A percentile compares a stretch with the other conserved stretches of the same genome.
phyloP scores from a whole-genome alignment of 2,329 filamentous ascomycete species.

The Pseudogymnoascus sp. region DNA sequence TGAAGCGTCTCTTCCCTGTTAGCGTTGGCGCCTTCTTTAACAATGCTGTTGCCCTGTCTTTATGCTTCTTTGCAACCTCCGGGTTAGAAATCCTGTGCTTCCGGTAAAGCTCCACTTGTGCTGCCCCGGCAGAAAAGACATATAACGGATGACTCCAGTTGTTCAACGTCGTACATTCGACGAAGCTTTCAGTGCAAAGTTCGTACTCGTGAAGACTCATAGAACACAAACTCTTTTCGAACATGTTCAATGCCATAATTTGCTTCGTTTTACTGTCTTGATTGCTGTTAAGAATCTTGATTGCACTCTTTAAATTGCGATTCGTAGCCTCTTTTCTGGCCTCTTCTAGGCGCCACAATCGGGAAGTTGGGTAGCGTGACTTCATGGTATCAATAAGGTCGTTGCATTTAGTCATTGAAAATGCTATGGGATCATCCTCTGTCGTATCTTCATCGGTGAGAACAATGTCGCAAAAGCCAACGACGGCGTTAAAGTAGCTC shows the following conservation, averaged over 20 bases:
- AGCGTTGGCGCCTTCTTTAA: constrained; percentile 63
- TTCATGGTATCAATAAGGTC: constrained; percentile 67
- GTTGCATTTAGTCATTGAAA: constrained; percentile 61
- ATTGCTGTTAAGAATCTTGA: constrained; percentile 54
- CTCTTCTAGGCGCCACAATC: constrained; percentile 84
- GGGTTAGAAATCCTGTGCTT: constrained; percentile 38
- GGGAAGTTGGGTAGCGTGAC: constrained; percentile 66
- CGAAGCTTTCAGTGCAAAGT: constrained; percentile 64
- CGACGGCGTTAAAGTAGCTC: constrained; percentile 79
- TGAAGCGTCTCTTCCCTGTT: constrained; percentile 79
- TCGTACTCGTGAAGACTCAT: constrained; percentile 75
- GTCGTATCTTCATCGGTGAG: constrained; percentile 50
- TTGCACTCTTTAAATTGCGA: constrained; percentile 55
- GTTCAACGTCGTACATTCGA: constrained; percentile 69
- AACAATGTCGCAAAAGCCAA: constrained; percentile 82
- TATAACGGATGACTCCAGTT: constrained; percentile 88
- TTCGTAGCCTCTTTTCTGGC: constrained; percentile 65
- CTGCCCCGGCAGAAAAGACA: constrained; percentile 74
- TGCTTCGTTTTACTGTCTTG: constrained; percentile 72
- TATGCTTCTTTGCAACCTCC: constrained; percentile 46
- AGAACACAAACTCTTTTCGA: constrained; percentile 70
- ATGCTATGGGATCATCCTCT: constrained; percentile 53
- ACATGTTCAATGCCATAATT: constrained; percentile 74
- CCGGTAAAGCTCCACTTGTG: constrained; percentile 76
- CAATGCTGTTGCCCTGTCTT: constrained; percentile 57